Evolutionary conservation across 2,329 filamentous ascomycete species (phyloP).

Genomic region (Hymenoscyphus scutula): DNA sequence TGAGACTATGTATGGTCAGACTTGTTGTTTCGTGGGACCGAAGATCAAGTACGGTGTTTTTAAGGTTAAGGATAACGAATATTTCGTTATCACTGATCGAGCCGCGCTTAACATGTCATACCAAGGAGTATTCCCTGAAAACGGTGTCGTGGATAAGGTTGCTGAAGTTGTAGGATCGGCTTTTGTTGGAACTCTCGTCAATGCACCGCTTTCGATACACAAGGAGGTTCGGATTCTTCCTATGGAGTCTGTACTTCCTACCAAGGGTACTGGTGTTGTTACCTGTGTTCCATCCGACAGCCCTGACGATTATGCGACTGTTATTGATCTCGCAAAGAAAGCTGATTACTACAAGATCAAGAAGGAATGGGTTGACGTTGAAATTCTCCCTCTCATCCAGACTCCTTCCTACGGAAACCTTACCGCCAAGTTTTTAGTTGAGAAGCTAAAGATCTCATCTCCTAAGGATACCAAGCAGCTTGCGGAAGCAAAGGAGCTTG

Average conservation of each 20-base stretch:
- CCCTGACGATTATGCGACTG: slow-evolving; percentile 90
- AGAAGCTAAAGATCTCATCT: slow-evolving; percentile 93
- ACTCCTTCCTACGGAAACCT: slow-evolving; percentile 86
- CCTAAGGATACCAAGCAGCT: slow-evolving; percentile 92
- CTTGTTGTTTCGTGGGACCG: slow-evolving; percentile 90
- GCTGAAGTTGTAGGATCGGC: slow-evolving; percentile 74
- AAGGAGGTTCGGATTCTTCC: slow-evolving; percentile 83
- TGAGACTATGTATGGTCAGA: slow-evolving; percentile 99
- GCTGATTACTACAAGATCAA: slow-evolving; percentile 93
- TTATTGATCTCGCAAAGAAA: slow-evolving; percentile 88
- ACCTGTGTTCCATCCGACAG: slow-evolving; percentile 95
- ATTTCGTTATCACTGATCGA: slow-evolving; percentile 78
- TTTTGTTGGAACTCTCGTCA: slow-evolving; percentile 82
- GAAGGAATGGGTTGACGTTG: slow-evolving; percentile 92
- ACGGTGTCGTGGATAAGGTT: slow-evolving; percentile 72
- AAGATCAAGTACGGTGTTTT: slow-evolving; percentile 87
- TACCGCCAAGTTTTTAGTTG: slow-evolving; percentile 77
- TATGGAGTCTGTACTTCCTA: slow-evolving; percentile 89
- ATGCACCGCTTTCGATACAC: slow-evolving; percentile 86
- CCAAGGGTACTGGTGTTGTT: slow-evolving; percentile 95
- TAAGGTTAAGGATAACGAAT: slow-evolving; percentile 74
- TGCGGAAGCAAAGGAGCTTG: slow-evolving; percentile 89
- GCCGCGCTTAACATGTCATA: slow-evolving; percentile 94
- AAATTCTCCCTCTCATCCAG: slow-evolving; percentile 84
- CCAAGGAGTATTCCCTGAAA: slow-evolving; percentile 79